A percentile compares a stretch with the other conserved stretches of the same genome.
These are phyloP conservation scores for Pseudozyma pruni DNA, from an alignment of 1,284 basidiomycete species.

Conservation along the genomic window DNA sequence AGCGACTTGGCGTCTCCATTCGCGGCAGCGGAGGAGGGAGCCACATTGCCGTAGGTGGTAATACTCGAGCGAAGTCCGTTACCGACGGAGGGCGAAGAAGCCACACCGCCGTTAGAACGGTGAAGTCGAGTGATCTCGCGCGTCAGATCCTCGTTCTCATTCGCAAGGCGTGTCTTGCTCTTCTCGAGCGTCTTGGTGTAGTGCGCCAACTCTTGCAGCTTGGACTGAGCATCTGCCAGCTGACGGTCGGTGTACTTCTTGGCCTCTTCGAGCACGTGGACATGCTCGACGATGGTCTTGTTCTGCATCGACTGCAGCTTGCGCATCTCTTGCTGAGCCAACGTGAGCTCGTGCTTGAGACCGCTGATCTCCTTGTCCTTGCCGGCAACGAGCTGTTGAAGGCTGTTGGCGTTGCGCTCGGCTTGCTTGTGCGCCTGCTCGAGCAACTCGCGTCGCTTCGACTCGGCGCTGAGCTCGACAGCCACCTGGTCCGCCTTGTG, in stretches of 20 bases:
- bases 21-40: constrained; percentile 17
- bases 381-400: constrained; percentile 79
- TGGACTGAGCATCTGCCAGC: constrained; percentile 81
- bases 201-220: constrained; percentile 77
- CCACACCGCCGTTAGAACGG: constrained; percentile 17
- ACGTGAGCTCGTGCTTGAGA: constrained; percentile 78
- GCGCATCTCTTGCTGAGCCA: constrained; percentile 75
- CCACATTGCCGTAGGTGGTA: constrained; percentile 37
- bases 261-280: constrained; percentile 95
- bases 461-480: constrained; percentile 56
- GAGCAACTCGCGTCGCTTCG: constrained; percentile 64
- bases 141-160: constrained; percentile 85
- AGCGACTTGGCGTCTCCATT: constrained; percentile 26
- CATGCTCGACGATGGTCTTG: constrained; percentile 98
- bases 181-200: constrained; percentile 87
- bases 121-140: constrained; percentile 77
- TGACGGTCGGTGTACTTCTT: constrained; percentile 95
- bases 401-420: constrained; percentile 70
- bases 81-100: constrained; percentile 23
- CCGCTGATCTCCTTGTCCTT: constrained; percentile 84
- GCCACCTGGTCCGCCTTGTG: constrained; percentile 52
- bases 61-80: constrained; percentile 32
- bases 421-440: constrained; percentile 72
- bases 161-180: constrained; percentile 78
- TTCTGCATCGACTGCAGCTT: constrained; percentile 78